These are phyloP conservation scores for Solanum bulbocastanum DNA, from an alignment of 257 asterid species.

Conservation along the genomic window DNA sequence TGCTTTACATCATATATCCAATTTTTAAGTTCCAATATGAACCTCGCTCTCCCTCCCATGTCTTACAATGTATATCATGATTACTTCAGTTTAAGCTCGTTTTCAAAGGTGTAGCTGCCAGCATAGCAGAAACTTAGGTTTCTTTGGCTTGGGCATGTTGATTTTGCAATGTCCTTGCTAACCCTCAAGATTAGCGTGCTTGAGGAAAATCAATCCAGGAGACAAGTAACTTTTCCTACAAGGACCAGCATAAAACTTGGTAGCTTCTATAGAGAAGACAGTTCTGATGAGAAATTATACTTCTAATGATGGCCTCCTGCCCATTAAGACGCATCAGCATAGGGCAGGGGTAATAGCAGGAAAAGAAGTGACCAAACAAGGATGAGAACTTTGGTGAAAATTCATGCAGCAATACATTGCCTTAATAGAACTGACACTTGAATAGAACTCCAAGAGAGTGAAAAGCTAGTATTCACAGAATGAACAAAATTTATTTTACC, in stretches of 20 bases:
- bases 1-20: not conserved
- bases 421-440: not conserved
- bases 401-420: not conserved
- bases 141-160: not conserved
- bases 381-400: not conserved
- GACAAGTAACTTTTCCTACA: not conserved
- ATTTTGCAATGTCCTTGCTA: not conserved
- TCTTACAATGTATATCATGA: not conserved
- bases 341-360: not conserved
- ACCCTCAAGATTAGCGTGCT: not conserved
- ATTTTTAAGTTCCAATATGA: not conserved
- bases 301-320: not conserved
- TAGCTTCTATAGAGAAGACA: not conserved
- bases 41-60: not conserved
- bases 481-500: not conserved
- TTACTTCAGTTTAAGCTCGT: not conserved
- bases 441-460: not conserved
- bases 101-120: not conserved
- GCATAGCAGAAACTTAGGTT: not conserved
- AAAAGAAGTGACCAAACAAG: not conserved
- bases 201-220: not conserved
- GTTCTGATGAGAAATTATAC: not conserved
- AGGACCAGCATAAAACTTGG: not conserved
- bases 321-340: not conserved
- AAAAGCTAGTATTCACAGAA: not conserved